These are phyloP conservation scores for Suillus luteus DNA, from an alignment of 768 basidiomycete genomes.

Conservation along the genomic window DNA sequence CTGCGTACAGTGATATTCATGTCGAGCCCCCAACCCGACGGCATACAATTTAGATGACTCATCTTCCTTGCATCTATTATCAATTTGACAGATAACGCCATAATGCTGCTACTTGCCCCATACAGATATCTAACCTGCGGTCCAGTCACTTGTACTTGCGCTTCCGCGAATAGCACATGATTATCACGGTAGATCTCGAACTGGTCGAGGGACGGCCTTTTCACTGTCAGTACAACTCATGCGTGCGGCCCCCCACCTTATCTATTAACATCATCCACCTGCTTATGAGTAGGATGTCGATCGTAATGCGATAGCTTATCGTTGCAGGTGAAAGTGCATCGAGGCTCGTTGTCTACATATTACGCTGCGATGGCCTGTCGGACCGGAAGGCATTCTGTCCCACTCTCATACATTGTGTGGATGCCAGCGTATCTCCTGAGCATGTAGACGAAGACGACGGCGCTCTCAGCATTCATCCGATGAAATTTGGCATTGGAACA, in stretches of 20 bases:
- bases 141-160: no score
- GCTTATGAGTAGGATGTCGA: not conserved
- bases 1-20: not conserved
- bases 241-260: not conserved
- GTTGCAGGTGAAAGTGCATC: not conserved
- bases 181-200: not conserved
- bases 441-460: not conserved
- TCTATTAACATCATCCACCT: not conserved
- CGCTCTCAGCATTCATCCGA: not conserved
- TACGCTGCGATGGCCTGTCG: not conserved
- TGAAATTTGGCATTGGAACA: not conserved
- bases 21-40: not conserved
- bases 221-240: not conserved
- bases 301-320: not conserved
- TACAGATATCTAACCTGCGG: no score
- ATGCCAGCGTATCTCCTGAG: not conserved
- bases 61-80: not conserved
- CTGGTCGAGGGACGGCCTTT: not conserved
- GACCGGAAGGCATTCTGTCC: not conserved
- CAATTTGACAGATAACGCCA: not conserved
- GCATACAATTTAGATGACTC: not conserved
- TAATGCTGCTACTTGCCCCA: not conserved
- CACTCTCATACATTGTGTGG: not conserved
- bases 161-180: not conserved
- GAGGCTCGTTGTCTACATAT: not conserved